These are phyloP conservation scores for Lentinula boryana DNA, from an alignment of 768 basidiomycete species.

Conservation along the genomic window DNA sequence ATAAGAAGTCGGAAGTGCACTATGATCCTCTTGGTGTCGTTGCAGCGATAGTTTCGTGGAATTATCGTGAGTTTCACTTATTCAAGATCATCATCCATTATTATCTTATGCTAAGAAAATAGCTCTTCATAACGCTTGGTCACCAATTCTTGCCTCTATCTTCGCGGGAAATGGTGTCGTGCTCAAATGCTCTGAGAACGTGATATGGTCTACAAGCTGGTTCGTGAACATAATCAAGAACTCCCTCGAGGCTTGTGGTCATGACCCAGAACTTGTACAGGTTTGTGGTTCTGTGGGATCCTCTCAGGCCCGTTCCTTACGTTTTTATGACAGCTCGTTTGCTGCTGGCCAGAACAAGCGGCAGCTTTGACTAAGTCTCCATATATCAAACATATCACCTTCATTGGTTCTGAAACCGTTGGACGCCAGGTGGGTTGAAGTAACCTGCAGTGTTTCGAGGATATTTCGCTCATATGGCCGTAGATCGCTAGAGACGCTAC, in stretches of 20 bases:
- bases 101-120: conserved; percentile 2
- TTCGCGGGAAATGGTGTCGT: conserved; percentile 90
- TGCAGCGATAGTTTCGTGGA: conserved; percentile 92
- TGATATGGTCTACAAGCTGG: conserved; percentile 86
- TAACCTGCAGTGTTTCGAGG: neutral
- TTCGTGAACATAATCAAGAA: conserved; percentile 75
- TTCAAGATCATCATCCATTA: neutral
- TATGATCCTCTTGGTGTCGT: conserved; percentile 94
- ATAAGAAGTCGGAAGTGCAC: conserved; percentile 73
- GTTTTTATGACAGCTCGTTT: conserved; percentile 49
- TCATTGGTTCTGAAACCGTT: conserved; percentile 79
- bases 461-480: neutral
- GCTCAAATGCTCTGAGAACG: conserved; percentile 88
- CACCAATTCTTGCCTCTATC: conserved; percentile 85
- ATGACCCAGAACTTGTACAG: conserved; percentile 85
- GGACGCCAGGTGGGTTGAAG: conserved; percentile 56
- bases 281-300: conserved; percentile 24
- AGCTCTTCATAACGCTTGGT: conserved; percentile 94
- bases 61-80: conserved; percentile 57
- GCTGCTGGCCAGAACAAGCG: conserved; percentile 86
- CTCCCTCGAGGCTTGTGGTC: conserved; percentile 77
- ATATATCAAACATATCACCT: conserved; percentile 88
- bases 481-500: conserved; percentile 83
- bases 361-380: conserved; percentile 74
- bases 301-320: neutral